These are phyloP conservation scores for Symbiodinium natans DNA, from an alignment of 73 alveolate species.

Conservation along the genomic window DNA sequence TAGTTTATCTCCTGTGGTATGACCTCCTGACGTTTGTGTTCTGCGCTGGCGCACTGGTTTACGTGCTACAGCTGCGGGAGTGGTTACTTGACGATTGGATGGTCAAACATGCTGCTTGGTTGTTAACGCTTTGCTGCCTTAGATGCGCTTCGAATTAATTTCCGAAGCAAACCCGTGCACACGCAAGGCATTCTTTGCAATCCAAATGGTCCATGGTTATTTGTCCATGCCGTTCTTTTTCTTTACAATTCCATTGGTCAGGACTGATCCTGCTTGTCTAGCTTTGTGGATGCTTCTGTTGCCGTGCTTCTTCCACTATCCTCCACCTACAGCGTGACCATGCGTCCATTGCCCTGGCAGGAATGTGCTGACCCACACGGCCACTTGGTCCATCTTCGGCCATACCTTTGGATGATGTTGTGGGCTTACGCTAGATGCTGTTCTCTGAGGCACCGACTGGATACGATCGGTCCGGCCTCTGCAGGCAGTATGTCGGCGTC, in stretches of 20 bases:
- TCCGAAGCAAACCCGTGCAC: too few relatives aligned
- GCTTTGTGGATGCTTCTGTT: too few relatives aligned
- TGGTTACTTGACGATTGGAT: slow-evolving; percentile 63
- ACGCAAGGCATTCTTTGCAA: slow-evolving; percentile 69
- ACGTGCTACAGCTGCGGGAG: slow-evolving; percentile 42
- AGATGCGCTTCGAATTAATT: too few relatives aligned
- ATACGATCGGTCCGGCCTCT: slow-evolving; percentile 51
- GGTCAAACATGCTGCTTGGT: slow-evolving; percentile 39
- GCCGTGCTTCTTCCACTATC: too few relatives aligned
- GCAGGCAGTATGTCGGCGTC: slow-evolving; percentile 54
- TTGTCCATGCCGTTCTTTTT: slow-evolving; percentile 67
- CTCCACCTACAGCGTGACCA: slow-evolving; percentile 3
- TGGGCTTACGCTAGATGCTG: not conserved
- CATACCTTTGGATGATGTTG: too few relatives aligned
- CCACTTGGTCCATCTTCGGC: too few relatives aligned
- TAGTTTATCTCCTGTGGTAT: slow-evolving; percentile 61
- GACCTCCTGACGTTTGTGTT: slow-evolving; percentile 53
- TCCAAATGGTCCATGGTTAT: slow-evolving; percentile 58
- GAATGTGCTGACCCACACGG: slow-evolving; percentile 55
- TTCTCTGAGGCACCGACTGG: slow-evolving; percentile 46
- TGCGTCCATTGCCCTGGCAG: not conserved
- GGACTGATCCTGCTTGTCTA: not conserved
- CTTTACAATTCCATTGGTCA: slow-evolving; percentile 49
- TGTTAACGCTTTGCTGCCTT: too few relatives aligned
- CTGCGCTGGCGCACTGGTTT: slow-evolving; percentile 34